Evolutionary conservation across 2,329 filamentous ascomycete genomes (phyloP), one percentile per base, ranked within the genome.

Genomic region (Trichophyton equinum): DNA sequence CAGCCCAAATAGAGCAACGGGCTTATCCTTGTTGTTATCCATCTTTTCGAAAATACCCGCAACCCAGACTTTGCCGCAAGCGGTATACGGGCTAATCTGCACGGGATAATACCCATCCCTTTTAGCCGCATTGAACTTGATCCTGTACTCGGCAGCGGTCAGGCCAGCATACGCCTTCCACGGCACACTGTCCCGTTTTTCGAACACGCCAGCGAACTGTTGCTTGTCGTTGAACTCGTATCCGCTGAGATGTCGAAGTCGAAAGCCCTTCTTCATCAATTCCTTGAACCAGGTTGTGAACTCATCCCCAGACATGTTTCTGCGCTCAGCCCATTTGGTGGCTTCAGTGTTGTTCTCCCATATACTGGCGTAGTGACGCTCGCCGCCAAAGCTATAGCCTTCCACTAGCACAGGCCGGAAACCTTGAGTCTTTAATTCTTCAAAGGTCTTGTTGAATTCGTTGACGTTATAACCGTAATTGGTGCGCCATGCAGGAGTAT

Each of bases 1-100:
- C 9, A 63, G 42, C 2, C 62, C 62, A 30, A 46, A 47, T 53
- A 58, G 58, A 56, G 57, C 30, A 33, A 59, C 8, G 3, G 46
- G 46, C 20, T 25, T 49, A 13, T 49, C 20, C 46, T 49, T 27
- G 9, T 27, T 20, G 20, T 22, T 15, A 13, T 55, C 63, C 62
- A 63, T 27, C 56, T 61, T 62, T 22, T 63, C 62, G 55, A 60
- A 64, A 22, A 64, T 62, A 1, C 33, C 62, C 9, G 60, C 51
- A 42, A 57, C 63, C 13, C 57, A 59, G 51, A 59, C 55, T 36
- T 62, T 46, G 15, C 44, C 59, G 9, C 58, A 60, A 15, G 20
- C 46, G 9, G 46, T 59, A 40, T 63, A 64, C n/a, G 62, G 60
- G 49, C 63, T 61, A 18, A 64, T 30, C n/a, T 59, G 30, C 4